Evolutionary conservation across 768 basidiomycete species (phyloP).

Genomic region (Amanita rubescens): DNA sequence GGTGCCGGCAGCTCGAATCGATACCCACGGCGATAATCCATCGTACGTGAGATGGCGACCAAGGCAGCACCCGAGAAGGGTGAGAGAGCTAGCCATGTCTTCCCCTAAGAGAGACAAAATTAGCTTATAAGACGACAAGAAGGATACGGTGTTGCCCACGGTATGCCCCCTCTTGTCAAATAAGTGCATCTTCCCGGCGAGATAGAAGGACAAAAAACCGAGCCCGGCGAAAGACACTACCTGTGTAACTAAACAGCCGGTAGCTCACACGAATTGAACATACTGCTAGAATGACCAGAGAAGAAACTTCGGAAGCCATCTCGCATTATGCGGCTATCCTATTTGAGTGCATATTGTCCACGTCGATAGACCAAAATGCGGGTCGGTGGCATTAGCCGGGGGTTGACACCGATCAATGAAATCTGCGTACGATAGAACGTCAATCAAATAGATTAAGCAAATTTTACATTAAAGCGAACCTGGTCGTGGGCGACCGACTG

Average conservation of each 20-base stretch:
- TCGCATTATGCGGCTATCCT: slow-evolving; percentile 42
- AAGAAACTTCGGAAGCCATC: slow-evolving; percentile 94
- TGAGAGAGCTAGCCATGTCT: slow-evolving; percentile 76
- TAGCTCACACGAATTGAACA: slow-evolving; percentile 15
- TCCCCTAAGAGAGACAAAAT: slow-evolving; percentile 37
- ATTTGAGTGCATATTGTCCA: slow-evolving; percentile 75
- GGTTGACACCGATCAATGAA: slow-evolving; percentile 70
- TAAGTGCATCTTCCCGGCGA: slow-evolving; percentile 88
- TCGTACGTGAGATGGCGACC: slow-evolving; percentile 80
- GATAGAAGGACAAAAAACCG: slow-evolving; percentile 80
- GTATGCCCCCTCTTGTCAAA: slow-evolving; percentile 77
- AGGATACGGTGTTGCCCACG: slow-evolving; percentile 27
- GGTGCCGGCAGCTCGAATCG: background rate
- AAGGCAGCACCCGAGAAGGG: slow-evolving; percentile 75
- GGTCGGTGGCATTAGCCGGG: slow-evolving; percentile 51
- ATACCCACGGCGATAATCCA: slow-evolving; percentile 80
- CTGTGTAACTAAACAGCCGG: background rate
- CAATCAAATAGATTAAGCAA: background rate
- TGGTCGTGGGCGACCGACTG: slow-evolving; percentile 86
- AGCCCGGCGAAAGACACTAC: slow-evolving; percentile 90
- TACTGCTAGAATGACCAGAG: slow-evolving; percentile 85
- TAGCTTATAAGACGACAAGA: background rate
- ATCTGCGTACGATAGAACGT: slow-evolving; percentile 24
- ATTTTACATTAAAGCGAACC: slow-evolving; percentile 31
- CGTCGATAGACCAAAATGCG: slow-evolving; percentile 65